These are phyloP conservation scores for Syzygium syzygioides DNA, from an alignment of 441 rosid genomes.

Conservation along the genomic window DNA sequence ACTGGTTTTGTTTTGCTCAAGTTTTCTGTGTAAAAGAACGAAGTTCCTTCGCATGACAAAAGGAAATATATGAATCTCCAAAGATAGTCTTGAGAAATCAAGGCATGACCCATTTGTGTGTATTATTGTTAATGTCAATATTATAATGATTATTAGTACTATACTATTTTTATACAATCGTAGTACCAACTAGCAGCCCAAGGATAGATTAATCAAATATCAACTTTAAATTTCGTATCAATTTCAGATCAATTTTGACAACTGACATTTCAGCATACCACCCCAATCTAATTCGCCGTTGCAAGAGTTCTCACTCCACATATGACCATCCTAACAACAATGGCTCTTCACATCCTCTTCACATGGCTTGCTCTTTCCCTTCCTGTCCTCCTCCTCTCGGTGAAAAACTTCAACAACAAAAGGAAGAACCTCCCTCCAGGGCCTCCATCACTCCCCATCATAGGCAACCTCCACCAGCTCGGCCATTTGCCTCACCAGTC, in stretches of 20 bases:
- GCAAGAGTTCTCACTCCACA: background rate
- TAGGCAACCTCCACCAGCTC: slow-evolving; percentile 35
- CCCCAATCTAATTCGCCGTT: background rate
- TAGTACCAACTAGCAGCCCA: background rate
- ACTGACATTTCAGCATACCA: background rate
- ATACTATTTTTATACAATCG: background rate
- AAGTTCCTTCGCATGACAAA: background rate
- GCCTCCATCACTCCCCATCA: slow-evolving; percentile 10
- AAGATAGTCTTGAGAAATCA: background rate
- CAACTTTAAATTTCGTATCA: background rate
- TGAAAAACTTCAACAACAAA: background rate
- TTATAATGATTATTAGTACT: background rate
- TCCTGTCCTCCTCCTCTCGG: background rate
- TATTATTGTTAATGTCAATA: background rate
- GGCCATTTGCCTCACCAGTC: slow-evolving; percentile 25
- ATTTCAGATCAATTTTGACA: background rate
- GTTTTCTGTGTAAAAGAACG: background rate
- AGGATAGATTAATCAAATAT: background rate
- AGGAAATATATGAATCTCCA: background rate
- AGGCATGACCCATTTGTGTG: background rate
- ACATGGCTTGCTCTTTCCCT: background rate
- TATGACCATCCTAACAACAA: background rate
- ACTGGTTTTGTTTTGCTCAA: background rate
- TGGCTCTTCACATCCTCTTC: background rate
- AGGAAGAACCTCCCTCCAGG: background rate